A percentile compares a stretch with the other conserved stretches of the same genome.
Conservation (phyloP, 108 stramenopile species). For the Nannochloropsis gaditana region DNA sequence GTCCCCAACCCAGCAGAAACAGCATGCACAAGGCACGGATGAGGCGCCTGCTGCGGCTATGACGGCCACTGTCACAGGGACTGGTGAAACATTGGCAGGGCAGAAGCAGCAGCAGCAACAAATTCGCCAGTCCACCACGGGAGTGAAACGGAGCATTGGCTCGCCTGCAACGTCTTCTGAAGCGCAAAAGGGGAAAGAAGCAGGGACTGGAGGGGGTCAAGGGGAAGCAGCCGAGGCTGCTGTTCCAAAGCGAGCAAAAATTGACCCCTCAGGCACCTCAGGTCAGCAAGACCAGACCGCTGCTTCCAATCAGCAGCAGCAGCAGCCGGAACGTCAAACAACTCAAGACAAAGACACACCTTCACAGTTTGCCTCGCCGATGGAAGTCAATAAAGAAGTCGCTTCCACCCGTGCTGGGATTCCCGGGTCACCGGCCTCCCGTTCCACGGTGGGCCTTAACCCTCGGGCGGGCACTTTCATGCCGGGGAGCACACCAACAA, state of each 20-base stretch:
- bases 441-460: neutral
- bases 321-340: neutral
- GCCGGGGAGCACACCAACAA: neutral
- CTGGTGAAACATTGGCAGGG: neutral
- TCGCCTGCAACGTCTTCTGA: neutral
- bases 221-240: neutral
- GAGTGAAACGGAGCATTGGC: neutral
- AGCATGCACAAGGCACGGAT: neutral
- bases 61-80: neutral
- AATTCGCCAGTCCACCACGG: neutral
- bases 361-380: no score
- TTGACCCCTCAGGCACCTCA: neutral
- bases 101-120: neutral
- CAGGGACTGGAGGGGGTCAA: neutral
- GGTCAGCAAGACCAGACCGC: neutral
- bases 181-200: neutral
- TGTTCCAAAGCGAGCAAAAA: neutral
- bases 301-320: neutral
- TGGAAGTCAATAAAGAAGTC: no score
- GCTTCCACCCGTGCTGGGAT: no score
- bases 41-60: neutral
- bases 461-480: constrained; percentile 2
- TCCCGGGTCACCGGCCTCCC: no score
- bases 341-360: no score
- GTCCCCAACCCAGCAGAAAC: no score